Evolutionary conservation across 1,284 basidiomycete species (phyloP).

Genomic region (Limonomyces culmigenus): DNA sequence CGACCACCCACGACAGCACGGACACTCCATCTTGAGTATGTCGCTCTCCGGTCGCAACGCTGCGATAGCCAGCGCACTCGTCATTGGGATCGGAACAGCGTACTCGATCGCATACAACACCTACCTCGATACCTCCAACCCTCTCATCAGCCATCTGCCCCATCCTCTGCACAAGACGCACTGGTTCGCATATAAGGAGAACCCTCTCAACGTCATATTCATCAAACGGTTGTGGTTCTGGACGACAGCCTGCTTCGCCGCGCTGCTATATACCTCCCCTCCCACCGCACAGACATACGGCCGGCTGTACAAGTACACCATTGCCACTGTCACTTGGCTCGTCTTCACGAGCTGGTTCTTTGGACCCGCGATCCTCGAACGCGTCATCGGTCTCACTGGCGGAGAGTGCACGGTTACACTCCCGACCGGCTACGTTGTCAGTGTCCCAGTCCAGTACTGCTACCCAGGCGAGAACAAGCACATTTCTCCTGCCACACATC

Average conservation of each 20-base stretch:
- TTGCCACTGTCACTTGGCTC: slow-evolving; percentile 57
- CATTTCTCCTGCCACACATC: slow-evolving; percentile 34
- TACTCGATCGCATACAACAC: slow-evolving; percentile 35
- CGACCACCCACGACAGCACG: too few species aligned
- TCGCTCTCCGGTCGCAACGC: too few species aligned
- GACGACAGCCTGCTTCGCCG: slow-evolving; percentile 59
- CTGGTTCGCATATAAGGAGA: slow-evolving; percentile 73
- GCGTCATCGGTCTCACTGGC: slow-evolving; percentile 61
- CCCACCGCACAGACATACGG: slow-evolving; percentile 19
- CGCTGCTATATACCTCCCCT: slow-evolving; percentile 38
- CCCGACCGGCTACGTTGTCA: slow-evolving; percentile 34
- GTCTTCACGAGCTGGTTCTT: slow-evolving; percentile 85
- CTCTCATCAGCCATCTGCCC: slow-evolving; percentile 45
- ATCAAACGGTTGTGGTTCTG: slow-evolving; percentile 90
- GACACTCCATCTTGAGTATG: too few species aligned
- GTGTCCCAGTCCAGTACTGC: slow-evolving; percentile 50
- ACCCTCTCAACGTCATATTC: slow-evolving; percentile 72
- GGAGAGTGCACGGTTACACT: slow-evolving; percentile 64
- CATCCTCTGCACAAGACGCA: slow-evolving; percentile 47
- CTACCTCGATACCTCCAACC: slow-evolving; percentile 56
- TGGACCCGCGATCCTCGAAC: slow-evolving; percentile 69
- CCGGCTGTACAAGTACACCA: slow-evolving; percentile 38
- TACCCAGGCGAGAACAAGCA: slow-evolving; percentile 31
- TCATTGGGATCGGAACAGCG: slow-evolving; percentile 31
- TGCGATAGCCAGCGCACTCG: slow-evolving; percentile 16